Conservation (phyloP, 441 rosid species). For the Adansonia madagascariensis region DNA sequence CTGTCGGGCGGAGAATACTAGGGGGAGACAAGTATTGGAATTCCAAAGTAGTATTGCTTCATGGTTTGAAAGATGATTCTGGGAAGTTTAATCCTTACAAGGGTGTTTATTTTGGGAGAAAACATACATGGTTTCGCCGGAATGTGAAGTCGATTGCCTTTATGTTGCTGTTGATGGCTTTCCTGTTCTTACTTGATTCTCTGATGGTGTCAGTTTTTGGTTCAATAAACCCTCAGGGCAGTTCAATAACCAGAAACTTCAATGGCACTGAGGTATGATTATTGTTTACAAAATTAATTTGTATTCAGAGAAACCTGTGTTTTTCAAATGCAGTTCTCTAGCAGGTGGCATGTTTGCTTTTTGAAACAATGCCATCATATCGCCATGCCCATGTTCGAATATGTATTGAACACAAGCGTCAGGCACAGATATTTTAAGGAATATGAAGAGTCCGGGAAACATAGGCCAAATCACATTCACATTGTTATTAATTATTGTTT, state of each 20-base stretch:
- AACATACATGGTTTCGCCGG: slow-evolving; percentile 53
- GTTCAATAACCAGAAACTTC: slow-evolving; percentile 40
- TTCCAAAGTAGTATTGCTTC: slow-evolving; percentile 40
- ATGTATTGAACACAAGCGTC: too few species aligned
- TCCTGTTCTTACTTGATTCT: slow-evolving; percentile 66
- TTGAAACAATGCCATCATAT: not conserved
- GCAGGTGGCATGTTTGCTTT: not conserved
- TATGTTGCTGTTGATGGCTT: slow-evolving; percentile 52
- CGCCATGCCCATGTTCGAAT: too few species aligned
- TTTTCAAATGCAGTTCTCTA: not conserved
- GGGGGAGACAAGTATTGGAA: slow-evolving; percentile 52
- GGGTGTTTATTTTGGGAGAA: slow-evolving; percentile 52
- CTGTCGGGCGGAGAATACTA: slow-evolving; percentile 54
- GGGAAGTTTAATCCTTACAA: slow-evolving; percentile 48
- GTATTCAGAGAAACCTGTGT: not conserved
- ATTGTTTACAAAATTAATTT: not conserved
- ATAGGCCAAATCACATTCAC: not conserved
- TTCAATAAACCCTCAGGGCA: slow-evolving; percentile 46
- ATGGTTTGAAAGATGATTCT: slow-evolving; percentile 53
- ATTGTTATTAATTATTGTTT: slow-evolving; percentile 2
- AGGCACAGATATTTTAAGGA: not conserved
- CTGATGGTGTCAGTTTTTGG: slow-evolving; percentile 63
- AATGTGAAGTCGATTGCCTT: slow-evolving; percentile 51
- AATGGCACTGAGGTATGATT: slow-evolving; percentile 49
- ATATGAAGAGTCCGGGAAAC: not conserved